phyloP scores from a whole-genome alignment of 305 asterid species.

The Solanum hybrid region DNA sequence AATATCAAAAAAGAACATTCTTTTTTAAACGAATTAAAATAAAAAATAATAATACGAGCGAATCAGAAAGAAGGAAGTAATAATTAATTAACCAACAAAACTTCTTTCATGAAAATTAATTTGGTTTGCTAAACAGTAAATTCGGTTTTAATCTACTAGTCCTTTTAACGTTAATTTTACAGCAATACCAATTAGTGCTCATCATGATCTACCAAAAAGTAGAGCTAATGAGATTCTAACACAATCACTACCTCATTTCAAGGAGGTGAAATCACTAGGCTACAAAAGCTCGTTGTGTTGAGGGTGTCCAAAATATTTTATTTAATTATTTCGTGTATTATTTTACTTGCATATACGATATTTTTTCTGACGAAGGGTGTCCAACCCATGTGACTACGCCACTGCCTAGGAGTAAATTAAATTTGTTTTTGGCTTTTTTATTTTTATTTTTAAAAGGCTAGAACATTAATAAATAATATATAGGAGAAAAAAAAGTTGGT shows the following conservation, averaged over 20 bases:
- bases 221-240: no score
- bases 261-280: no score
- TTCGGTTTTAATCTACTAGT: neutral
- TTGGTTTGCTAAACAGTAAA: neutral
- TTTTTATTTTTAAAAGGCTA: neutral
- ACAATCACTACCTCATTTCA: no score
- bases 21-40: neutral
- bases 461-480: no score
- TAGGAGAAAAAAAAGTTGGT: neutral
- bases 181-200: neutral
- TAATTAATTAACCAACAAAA: neutral
- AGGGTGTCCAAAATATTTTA: no score
- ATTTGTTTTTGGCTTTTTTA: neutral
- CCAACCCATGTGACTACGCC: no score
- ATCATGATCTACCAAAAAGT: neutral
- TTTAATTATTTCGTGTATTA: no score
- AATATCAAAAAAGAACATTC: rapidly evolving
- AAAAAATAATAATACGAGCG: neutral
- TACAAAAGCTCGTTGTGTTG: no score
- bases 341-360: no score
- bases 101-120: neutral
- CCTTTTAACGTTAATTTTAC: neutral
- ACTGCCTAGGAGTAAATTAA: neutral
- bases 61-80: neutral
- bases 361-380: no score